These are phyloP conservation scores for Lablab purpureus DNA, from an alignment of 306 rosid species.

Conservation along the genomic window DNA sequence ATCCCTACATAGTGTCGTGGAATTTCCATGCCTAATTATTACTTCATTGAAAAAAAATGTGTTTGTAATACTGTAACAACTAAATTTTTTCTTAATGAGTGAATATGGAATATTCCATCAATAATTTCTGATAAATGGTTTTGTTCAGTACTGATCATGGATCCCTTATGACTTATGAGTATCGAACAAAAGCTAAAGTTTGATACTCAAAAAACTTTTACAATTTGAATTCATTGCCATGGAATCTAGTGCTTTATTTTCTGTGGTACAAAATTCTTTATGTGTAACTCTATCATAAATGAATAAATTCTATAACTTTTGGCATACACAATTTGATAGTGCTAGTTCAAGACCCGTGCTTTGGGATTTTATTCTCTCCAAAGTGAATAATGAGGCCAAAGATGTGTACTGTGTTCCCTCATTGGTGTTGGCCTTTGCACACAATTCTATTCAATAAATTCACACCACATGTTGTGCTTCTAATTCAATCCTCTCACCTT, in stretches of 20 bases:
- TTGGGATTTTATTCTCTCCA: conserved; percentile 23
- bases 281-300: conserved; percentile 30
- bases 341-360: conserved; percentile 21
- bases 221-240: background rate
- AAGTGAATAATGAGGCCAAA: conserved; percentile 35
- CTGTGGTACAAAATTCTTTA: conserved; percentile 29
- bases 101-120: conserved; percentile 3
- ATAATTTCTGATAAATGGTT: conserved; percentile 8
- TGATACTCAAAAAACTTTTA: background rate
- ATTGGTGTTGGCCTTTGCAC: background rate
- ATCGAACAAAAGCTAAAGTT: background rate
- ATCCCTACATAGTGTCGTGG: no score
- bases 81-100: background rate
- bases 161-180: conserved; percentile 10
- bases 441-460: conserved; percentile 25
- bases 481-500: background rate
- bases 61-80: background rate
- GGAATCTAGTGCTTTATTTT: conserved; percentile 44
- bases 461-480: conserved; percentile 12
- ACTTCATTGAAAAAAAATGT: background rate
- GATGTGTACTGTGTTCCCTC: conserved; percentile 23
- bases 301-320: conserved; percentile 42
- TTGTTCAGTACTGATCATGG: conserved; percentile 19
- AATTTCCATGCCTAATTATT: no score
- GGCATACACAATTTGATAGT: conserved; percentile 23